Conservation (phyloP, 805 yeast genomes). For the Yarrowia sp. region DNA sequence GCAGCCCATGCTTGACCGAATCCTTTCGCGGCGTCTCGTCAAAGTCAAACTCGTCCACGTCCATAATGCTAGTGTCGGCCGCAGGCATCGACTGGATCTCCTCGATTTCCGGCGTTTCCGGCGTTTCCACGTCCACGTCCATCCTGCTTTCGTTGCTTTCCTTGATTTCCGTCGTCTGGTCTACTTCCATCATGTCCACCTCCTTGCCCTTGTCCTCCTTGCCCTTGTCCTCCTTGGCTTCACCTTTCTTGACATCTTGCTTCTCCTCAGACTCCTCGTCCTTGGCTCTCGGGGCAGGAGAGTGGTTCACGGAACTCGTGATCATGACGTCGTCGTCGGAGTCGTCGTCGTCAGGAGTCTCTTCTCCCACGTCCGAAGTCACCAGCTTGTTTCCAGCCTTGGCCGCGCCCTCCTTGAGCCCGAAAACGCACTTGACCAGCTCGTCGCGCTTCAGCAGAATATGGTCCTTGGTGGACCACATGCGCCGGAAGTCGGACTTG, state of each 20-base stretch:
- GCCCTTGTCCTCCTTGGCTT: background rate
- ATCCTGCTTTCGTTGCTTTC: background rate
- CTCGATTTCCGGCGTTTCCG: too few species aligned
- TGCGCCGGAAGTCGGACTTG: background rate
- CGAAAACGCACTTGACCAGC: background rate
- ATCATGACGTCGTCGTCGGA: constrained; percentile 1
- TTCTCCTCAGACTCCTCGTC: background rate
- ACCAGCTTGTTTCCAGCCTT: background rate
- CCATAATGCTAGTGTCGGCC: too few species aligned
- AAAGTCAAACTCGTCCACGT: background rate
- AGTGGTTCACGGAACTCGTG: background rate
- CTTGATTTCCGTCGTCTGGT: too few species aligned
- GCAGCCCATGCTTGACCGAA: background rate
- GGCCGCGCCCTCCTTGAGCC: background rate
- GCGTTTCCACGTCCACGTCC: background rate
- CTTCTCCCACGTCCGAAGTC: background rate
- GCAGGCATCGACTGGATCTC: too few species aligned
- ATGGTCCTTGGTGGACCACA: constrained; percentile 1
- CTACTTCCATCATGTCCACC: background rate
- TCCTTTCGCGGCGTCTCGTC: background rate
- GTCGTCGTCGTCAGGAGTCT: background rate
- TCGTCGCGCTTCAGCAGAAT: background rate
- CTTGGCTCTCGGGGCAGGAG: background rate
- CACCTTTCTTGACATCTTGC: too few species aligned
- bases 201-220: background rate